Evolutionary conservation across 1,284 basidiomycete genomes (phyloP), one percentile per base, ranked within the genome.

Genomic region (Cryptococcus floricola): DNA sequence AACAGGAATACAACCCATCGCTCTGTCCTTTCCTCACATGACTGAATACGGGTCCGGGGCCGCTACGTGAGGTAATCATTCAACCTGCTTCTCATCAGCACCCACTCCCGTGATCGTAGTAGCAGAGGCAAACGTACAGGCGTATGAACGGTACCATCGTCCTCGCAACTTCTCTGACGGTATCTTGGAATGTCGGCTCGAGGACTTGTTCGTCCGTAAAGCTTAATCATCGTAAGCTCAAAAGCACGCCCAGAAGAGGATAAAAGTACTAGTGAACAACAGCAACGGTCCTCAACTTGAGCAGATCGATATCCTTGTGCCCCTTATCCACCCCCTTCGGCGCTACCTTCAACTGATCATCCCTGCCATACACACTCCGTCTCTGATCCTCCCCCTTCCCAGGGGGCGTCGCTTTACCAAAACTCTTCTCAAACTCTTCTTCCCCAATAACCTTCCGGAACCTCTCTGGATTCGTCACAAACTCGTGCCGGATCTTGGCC

Each of bases 321-420:
- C 80, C 81, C 74, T 91, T 94, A 54, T 84, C 83, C n/a, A 92
- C 76, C 0, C 91, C 91, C 70, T 93, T 93, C 1, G 91, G 91
- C 10, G 91, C 89, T 3, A 84, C 84, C 76, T 93, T 94, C 49
- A 93, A 78, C 68, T 89, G 85, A 65, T 90, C 90, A 4, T 89
- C 87, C 56, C 75, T 73, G 0, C 91, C 91, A 73, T 91, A 93
- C 3, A 94, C 83, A 69, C 82, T 92, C 68, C 83, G 82, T 50
- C 84, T 77, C 2, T 34, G 31, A 34, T 34, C 31, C 54, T 54
- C 79, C 37, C 87, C 87, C 47, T 85, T 81, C 5, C 82, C 78
- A 65, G 83, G 79, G 1, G 85, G 84, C 46, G 78, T 79, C 1
- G 89, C 80, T 52, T 83, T 77, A 1, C 91, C 91, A 65, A 91